Percentiles rank a stretch among this genome's conserved stretches.
phyloP scores from a whole-genome alignment of 1,284 basidiomycete genomes.

The Earliella scabrosa region DNA sequence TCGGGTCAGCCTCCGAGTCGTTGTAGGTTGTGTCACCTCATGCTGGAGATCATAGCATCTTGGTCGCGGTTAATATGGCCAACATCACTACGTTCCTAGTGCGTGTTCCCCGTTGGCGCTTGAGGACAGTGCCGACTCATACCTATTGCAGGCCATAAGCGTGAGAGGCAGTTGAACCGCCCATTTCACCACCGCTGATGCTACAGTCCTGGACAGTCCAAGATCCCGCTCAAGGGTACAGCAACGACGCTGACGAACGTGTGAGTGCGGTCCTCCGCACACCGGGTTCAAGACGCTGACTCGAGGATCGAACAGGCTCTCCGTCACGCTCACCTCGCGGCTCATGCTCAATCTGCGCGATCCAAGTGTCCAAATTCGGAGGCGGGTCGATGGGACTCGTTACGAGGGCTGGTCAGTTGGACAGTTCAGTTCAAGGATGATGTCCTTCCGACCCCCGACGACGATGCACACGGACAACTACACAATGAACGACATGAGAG shows the following conservation, averaged over 20 bases:
- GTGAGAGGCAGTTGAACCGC: too few relatives aligned
- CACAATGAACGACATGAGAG: conserved; percentile 8
- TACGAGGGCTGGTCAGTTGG: conserved; percentile 12
- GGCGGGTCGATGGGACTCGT: not conserved
- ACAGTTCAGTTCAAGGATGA: conserved; percentile 19
- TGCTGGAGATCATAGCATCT: conserved; percentile 1
- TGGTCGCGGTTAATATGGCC: conserved; percentile 15
- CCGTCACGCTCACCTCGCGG: conserved; percentile 19
- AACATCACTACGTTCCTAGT: conserved; percentile 18
- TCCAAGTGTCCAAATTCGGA: conserved; percentile 8
- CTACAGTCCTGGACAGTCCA: too few relatives aligned
- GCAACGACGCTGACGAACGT: conserved; percentile 4
- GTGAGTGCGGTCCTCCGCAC: not conserved
- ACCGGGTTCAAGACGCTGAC: too few relatives aligned
- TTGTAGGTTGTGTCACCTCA: not conserved
- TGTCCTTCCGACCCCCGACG: conserved; percentile 14
- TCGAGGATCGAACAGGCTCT: too few relatives aligned
- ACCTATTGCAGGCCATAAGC: too few relatives aligned
- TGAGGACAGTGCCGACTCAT: too few relatives aligned
- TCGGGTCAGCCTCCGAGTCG: not conserved
- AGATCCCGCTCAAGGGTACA: too few relatives aligned
- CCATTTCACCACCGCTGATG: too few relatives aligned
- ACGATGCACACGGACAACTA: conserved; percentile 6
- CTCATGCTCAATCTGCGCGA: conserved; percentile 22
- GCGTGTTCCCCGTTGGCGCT: not conserved